Conservation (phyloP, 176 grass and related monocot species). For the Oryza longistaminata region DNA sequence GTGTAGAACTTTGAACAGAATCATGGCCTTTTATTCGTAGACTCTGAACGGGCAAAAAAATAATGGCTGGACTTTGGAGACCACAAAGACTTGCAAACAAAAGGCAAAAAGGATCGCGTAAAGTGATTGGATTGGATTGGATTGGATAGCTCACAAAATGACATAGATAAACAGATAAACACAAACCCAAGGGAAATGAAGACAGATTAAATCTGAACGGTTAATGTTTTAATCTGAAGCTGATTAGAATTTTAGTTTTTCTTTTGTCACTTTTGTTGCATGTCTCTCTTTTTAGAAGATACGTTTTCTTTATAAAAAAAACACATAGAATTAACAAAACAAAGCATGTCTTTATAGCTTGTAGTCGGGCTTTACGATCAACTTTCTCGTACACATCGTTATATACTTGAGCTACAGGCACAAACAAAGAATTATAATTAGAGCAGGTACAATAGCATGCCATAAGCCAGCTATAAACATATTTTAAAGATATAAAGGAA, state of each 20-base stretch:
- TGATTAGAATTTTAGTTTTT: too few relatives aligned
- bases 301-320: not conserved
- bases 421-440: not conserved
- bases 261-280: too few relatives aligned
- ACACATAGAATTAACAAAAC: not conserved
- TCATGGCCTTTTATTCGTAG: slow-evolving; percentile 30
- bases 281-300: not conserved
- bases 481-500: too few relatives aligned
- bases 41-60: not conserved
- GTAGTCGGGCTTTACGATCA: not conserved
- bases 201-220: not conserved
- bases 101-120: not conserved
- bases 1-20: slow-evolving; percentile 28
- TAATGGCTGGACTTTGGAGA: not conserved
- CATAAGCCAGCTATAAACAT: too few relatives aligned
- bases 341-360: not conserved
- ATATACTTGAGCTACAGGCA: not conserved
- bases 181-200: not conserved
- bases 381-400: not conserved
- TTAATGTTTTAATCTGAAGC: not conserved
- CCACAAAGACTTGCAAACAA: not conserved
- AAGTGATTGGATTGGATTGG: slow-evolving; percentile 46
- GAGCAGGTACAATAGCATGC: too few relatives aligned
- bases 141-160: not conserved
- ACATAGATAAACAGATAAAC: not conserved